Percentiles rank a stretch among this genome's conserved stretches.
Conservation (phyloP, 148 eudicot species). For the Chenopodium album region DNA sequence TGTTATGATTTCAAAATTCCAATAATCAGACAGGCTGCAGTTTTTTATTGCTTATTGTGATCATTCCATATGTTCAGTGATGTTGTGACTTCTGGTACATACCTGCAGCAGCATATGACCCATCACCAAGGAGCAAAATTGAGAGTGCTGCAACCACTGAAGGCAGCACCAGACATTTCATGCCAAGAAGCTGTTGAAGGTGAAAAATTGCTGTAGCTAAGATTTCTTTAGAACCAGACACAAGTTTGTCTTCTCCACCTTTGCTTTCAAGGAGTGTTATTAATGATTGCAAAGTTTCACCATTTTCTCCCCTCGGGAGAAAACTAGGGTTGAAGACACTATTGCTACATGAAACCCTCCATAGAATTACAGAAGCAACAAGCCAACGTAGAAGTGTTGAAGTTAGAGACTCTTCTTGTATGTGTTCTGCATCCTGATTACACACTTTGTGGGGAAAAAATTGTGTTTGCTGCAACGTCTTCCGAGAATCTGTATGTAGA, state of each 20-base stretch:
- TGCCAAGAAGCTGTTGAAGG: constrained; percentile 61
- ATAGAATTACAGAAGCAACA: constrained; percentile 67
- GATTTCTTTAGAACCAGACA: constrained; percentile 41
- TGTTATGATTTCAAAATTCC: too few relatives aligned
- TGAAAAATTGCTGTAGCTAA: constrained; percentile 53
- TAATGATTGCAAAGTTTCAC: constrained; percentile 48
- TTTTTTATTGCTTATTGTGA: neutral
- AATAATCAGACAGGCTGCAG: neutral
- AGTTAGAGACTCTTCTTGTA: constrained; percentile 44
- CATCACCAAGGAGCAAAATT: constrained; percentile 49
- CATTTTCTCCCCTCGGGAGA: constrained; percentile 25
- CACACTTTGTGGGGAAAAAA: constrained; percentile 6
- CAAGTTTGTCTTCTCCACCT: constrained; percentile 24
- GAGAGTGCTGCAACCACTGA: constrained; percentile 70
- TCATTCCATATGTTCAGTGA: neutral
- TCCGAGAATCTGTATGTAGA: constrained; percentile 37
- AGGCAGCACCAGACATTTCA: constrained; percentile 48
- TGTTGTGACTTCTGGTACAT: constrained; percentile 4
- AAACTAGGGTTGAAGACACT: constrained; percentile 18
- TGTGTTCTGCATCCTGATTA: constrained; percentile 23
- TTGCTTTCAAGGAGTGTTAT: constrained; percentile 30
- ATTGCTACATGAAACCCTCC: constrained; percentile 39
- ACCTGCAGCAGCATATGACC: constrained; percentile 46
- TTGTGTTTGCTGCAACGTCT: constrained; percentile 26
- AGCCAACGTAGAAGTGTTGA: constrained; percentile 81